Base-by-base conservation (phyloP, 345 rosid species). In the Populus deltoides region DNA sequence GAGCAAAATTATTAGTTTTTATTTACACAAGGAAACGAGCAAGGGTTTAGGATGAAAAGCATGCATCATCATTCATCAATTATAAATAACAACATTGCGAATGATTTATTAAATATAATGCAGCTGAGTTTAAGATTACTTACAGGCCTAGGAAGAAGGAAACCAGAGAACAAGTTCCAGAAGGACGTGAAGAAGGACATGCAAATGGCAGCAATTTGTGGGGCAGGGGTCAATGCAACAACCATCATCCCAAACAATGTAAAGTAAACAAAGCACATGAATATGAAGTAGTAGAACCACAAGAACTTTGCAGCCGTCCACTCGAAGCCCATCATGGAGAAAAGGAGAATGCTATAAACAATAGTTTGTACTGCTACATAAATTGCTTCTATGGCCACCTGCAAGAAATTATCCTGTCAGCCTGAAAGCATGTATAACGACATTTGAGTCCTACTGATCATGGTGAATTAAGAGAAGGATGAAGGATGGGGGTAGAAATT, bases 151-250 rank as follows among this genome's bases (percentile, higher is more conserved):
- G 97, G 85, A 68, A 94, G 70, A 74, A 92, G 85, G 74, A 92
- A 94, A 70, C 97, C 97, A 3, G 93, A 86, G 86, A 94, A 94
- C 81, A 94, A 86, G 86, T 92, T 94, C 98, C 98, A 91, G 36
- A 92, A 86, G 74, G 92, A 84, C 57, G 91, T 79, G 92, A 91
- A 92, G 93, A 94, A 94, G 29, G 92, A 83, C 97, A 89, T 88
- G 79, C 69, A 79, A 75, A 94, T 86, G 66, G 94, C 89, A 1
- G 92, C 93, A 36, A 92, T 79, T 84, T 94, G 92, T 53, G 81
- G 88, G 84, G 87, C 87, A 1, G 97, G 94, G 72, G 94, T 91
- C 75, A 94, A 72, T 18, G 97, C 94, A 7, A 89, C 88, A 75
- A 87, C 66, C 97, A 92, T 94, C 97, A 94, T 89, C 24, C 97